Evolutionary conservation across 2,329 filamentous ascomycete species (phyloP).

Genomic region (Epichloe aotearoae): DNA sequence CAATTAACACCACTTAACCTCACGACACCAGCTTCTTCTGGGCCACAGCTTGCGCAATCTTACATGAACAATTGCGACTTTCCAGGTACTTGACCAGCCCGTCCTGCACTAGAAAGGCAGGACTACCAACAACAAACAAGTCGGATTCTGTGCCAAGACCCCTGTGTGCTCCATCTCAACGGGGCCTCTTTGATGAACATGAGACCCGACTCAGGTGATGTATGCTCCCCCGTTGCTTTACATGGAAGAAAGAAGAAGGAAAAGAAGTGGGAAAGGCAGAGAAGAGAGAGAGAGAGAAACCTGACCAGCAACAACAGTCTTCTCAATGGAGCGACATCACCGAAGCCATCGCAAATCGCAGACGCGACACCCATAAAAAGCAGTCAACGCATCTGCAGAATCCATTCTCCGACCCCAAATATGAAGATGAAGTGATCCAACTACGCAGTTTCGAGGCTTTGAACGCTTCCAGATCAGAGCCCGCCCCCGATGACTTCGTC

Average conservation of each 20-base stretch:
- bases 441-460: slow-evolving; percentile 1
- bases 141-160: no score
- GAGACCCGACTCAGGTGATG: neutral
- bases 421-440: slow-evolving; percentile 4
- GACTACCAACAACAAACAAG: no score
- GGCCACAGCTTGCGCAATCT: neutral
- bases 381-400: neutral
- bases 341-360: neutral
- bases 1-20: neutral
- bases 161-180: no score
- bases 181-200: neutral
- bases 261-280: neutral
- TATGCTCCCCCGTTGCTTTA: neutral
- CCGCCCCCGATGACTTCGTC: slow-evolving; percentile 1
- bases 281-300: neutral
- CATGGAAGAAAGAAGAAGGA: neutral
- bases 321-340: slow-evolving; percentile 3
- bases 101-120: neutral
- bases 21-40: neutral
- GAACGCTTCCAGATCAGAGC: neutral
- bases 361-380: neutral
- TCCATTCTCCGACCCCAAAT: slow-evolving; percentile 4
- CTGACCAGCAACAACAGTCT: slow-evolving; percentile 1
- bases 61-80: neutral
- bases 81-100: neutral